A percentile compares a stretch with the other conserved stretches of the same genome.
These are phyloP conservation scores for Cordyceps pruinosa DNA, from an alignment of 2,329 filamentous ascomycete species.

Conservation along the genomic window DNA sequence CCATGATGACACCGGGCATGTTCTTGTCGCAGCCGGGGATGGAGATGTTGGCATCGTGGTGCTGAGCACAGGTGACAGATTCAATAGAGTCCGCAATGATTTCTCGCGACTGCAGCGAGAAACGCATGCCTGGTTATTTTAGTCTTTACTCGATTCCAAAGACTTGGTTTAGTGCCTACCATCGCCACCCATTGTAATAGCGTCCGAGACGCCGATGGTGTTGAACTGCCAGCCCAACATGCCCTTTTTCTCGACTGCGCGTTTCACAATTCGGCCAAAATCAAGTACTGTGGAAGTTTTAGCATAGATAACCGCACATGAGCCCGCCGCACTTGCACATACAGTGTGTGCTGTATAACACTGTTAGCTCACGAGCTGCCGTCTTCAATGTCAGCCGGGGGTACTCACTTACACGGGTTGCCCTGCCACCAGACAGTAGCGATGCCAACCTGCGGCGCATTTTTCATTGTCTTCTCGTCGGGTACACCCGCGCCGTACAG, in stretches of 20 bases:
- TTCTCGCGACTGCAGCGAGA: constrained; percentile 82
- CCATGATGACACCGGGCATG: constrained; percentile 91
- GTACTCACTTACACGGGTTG: constrained; percentile 82
- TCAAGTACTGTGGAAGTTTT: constrained; percentile 56
- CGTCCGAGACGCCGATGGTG: constrained; percentile 81
- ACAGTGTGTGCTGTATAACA: constrained; percentile 33
- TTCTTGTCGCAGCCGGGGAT: constrained; percentile 97
- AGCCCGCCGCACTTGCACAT: constrained; percentile 17
- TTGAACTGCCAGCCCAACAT: constrained; percentile 97
- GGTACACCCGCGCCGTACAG: constrained; percentile 89
- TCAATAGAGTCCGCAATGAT: constrained; percentile 94
- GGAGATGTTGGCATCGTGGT: constrained; percentile 87
- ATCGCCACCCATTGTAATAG: constrained; percentile 92
- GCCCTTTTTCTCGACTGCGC: constrained; percentile 67
- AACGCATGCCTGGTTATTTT: constrained; percentile 74
- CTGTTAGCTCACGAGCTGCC: neutral
- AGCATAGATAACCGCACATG: neutral
- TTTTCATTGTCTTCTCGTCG: constrained; percentile 78
- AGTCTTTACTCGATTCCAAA: neutral
- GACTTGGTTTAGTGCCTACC: constrained; percentile 41
- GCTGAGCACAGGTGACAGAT: constrained; percentile 84
- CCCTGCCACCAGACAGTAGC: constrained; percentile 97
- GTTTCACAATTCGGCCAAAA: constrained; percentile 81
- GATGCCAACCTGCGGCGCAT: constrained; percentile 81
- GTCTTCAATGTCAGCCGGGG: too few relatives aligned